Evolutionary conservation across 1,284 basidiomycete genomes (phyloP).

Genomic region (Neonothopanus nambi): DNA sequence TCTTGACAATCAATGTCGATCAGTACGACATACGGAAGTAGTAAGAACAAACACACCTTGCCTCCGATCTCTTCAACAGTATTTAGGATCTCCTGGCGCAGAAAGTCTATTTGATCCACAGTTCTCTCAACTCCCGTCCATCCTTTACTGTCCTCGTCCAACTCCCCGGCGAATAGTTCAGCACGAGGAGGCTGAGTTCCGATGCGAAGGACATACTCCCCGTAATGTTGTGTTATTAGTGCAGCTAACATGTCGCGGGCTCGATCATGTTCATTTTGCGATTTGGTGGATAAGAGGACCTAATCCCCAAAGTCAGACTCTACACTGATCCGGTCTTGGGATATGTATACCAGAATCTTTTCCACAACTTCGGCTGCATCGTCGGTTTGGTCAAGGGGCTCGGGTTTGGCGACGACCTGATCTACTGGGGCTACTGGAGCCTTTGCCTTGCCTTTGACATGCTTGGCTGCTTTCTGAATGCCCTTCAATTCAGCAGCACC

Average conservation of each 20-base stretch:
- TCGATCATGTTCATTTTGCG: constrained; percentile 43
- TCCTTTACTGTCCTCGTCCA: constrained; percentile 41
- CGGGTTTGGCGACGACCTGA: constrained; percentile 7
- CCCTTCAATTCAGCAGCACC: constrained; percentile 22
- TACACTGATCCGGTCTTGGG: neutral
- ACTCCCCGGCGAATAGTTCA: constrained; percentile 55
- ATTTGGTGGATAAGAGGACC: constrained; percentile 49
- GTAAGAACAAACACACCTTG: constrained; percentile 48
- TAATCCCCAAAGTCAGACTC: constrained; percentile 26
- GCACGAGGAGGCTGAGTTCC: constrained; percentile 60
- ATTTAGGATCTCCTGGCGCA: constrained; percentile 44
- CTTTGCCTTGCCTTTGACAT: constrained; percentile 37
- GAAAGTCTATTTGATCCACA: constrained; percentile 48
- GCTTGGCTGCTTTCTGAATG: constrained; percentile 40
- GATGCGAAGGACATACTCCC: constrained; percentile 72
- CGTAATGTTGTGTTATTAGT: constrained; percentile 61
- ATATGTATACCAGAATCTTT: constrained; percentile 52
- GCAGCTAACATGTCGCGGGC: constrained; percentile 66
- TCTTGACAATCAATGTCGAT: constrained; percentile 33
- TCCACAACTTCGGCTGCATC: constrained; percentile 51
- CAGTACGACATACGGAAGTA: neutral
- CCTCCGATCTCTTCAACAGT: constrained; percentile 73
- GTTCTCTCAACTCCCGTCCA: constrained; percentile 58
- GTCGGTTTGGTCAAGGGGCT: neutral
- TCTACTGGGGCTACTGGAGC: constrained; percentile 16